These are phyloP conservation scores for Aspergillus transmontanensis DNA, from an alignment of 2,329 filamentous ascomycete genomes.

Conservation along the genomic window DNA sequence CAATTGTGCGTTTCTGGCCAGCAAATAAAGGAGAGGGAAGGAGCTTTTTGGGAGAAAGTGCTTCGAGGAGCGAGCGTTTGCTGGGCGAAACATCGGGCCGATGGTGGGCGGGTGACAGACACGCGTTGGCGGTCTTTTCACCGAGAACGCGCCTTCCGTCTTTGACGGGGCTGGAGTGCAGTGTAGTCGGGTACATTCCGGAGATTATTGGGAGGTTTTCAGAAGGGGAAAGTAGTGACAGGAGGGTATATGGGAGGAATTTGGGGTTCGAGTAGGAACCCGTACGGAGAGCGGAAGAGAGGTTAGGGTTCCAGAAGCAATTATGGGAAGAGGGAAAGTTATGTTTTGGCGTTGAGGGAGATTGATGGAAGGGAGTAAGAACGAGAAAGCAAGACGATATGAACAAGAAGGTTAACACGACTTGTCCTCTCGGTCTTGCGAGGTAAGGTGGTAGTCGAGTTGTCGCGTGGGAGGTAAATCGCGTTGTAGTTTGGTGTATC, in stretches of 20 bases:
- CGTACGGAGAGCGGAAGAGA: conserved; percentile 3
- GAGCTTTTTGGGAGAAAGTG: conserved; percentile 32
- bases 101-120: conserved; percentile 34
- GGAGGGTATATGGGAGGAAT: background rate
- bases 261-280: background rate
- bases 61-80: conserved; percentile 30
- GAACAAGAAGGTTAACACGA: background rate
- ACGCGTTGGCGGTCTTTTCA: conserved; percentile 46
- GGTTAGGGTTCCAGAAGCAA: conserved; percentile 3
- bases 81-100: conserved; percentile 27
- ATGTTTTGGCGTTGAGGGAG: background rate
- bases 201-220: conserved; percentile 1
- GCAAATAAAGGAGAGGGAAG: conserved; percentile 37
- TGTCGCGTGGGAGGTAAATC: conserved; percentile 1
- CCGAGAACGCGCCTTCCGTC: conserved; percentile 43
- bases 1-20: conserved; percentile 45
- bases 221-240: background rate
- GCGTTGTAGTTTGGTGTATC: conserved; percentile 5
- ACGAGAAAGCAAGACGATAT: background rate
- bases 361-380: background rate
- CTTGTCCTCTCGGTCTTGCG: background rate
- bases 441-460: background rate
- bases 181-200: conserved; percentile 13
- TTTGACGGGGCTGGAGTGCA: conserved; percentile 37
- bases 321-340: background rate